Percentiles rank a stretch among this genome's conserved stretches.
Evolutionary conservation across 352 stramenopile species (phyloP).

Genomic region (Phytophthora chlamydospora): DNA sequence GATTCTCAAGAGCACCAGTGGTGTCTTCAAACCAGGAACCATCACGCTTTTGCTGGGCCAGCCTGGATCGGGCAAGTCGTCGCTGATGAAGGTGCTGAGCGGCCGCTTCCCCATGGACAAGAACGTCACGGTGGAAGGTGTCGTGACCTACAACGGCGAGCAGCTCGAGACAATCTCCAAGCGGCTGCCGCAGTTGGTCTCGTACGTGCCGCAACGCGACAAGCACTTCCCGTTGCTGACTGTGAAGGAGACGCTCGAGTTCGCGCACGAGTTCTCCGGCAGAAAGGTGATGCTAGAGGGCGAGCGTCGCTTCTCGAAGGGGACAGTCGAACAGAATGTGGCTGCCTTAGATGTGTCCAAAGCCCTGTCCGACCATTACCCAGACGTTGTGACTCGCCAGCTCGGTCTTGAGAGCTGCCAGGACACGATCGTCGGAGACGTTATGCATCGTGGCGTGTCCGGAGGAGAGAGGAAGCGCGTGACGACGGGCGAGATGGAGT

Average conservation of each 20-base stretch:
- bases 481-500: conserved; percentile 86
- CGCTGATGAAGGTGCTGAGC: conserved; percentile 41
- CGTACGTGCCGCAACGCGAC: conserved; percentile 63
- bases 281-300: conserved; percentile 24
- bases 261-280: conserved; percentile 77
- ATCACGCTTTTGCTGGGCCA: conserved; percentile 41
- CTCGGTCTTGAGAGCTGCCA: conserved; percentile 51
- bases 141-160: conserved; percentile 54
- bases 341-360: conserved; percentile 18
- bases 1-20: conserved; percentile 54
- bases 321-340: conserved; percentile 35
- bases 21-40: conserved; percentile 50
- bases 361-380: conserved; percentile 38
- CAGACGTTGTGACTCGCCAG: conserved; percentile 51
- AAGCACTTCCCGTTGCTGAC: conserved; percentile 82
- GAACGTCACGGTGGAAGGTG: conserved; percentile 34
- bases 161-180: conserved; percentile 25
- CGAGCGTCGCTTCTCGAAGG: conserved; percentile 45
- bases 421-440: conserved; percentile 60
- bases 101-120: conserved; percentile 42
- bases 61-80: conserved; percentile 36
- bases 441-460: conserved; percentile 63
- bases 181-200: conserved; percentile 40
- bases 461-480: conserved; percentile 90
- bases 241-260: conserved; percentile 47